Evolutionary conservation across 306 rosid genomes (phyloP), one percentile per base, ranked within the genome.

Genomic region (Casuarina equisetifolia): DNA sequence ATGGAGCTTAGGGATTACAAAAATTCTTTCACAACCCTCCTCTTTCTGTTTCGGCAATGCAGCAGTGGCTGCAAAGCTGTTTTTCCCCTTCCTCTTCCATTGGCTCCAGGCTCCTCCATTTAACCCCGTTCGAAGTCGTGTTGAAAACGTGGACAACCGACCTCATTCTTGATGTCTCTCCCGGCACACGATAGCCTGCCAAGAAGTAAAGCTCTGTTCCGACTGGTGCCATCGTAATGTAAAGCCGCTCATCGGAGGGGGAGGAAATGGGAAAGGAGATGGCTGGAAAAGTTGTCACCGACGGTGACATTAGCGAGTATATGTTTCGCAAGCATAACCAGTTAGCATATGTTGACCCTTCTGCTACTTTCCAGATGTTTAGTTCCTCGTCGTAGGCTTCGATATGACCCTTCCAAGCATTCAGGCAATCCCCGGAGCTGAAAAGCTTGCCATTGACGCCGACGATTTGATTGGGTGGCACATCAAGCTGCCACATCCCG

Each of bases 401-500:
- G 6, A 77, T 61, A 9, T 84, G 85, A 2, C 78, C 82, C 39
- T 84, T 84, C 87, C 87, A 84, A 11, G 82, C 44, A 35, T 80
- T 80, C 15, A 84, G 44, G 13, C 80, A 80, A 11, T 84, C 82
- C 20, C 87, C 82, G 0, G 84, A 80, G 48, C 87, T 80, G n/a
- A 80, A 84, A 9, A 84, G 55, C 36, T 70, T 77, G 2, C 71
- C 76, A 10, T 54, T 72, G 3, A 78, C 80, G 1, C 80, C 77
- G 12, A 63, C 81, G 16, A 84, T 84, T 62, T 81, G 80, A 74
- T 84, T 80, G 5, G 80, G 87, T 2, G 85, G 85, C 6, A 81
- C 36, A 57, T 84, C 82, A 0, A 84, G 63, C 17, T 80, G 80
- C 85, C 82, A 84, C 84, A 84, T 84, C 3, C 87, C 80, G 25